Percentiles rank a stretch among this genome's conserved stretches.
phyloP scores from a whole-genome alignment of 768 basidiomycete genomes.

The Melanogaster broomeanus region DNA sequence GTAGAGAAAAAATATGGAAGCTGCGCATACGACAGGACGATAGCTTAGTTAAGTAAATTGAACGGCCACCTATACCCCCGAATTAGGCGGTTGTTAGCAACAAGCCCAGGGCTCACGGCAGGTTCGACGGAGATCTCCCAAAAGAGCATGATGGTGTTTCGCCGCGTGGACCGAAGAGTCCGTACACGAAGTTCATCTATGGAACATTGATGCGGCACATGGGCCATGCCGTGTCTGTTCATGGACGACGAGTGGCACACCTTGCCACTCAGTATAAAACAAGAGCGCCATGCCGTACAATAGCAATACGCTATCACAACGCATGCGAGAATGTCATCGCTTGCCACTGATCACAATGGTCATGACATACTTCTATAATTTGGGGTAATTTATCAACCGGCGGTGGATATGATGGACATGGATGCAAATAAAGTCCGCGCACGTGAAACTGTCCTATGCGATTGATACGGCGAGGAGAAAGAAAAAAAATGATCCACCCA shows the following conservation, averaged over 20 bases:
- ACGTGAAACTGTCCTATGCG: not conserved
- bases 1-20: conserved; percentile 30
- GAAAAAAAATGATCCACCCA: not conserved
- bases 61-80: conserved; percentile 8
- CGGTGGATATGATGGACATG: not conserved
- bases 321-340: not conserved
- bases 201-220: not conserved
- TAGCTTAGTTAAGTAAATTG: conserved; percentile 23
- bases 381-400: not conserved
- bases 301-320: not conserved
- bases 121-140: conserved; percentile 16
- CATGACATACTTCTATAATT: not conserved
- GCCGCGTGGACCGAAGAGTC: conserved; percentile 1
- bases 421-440: conserved; percentile 3
- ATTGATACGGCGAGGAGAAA: not conserved
- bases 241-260: not conserved
- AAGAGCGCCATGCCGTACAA: not conserved
- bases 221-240: too few relatives aligned
- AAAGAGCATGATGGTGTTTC: conserved; percentile 3
- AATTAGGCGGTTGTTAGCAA: conserved; percentile 19
- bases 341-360: not conserved
- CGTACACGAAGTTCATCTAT: not conserved
- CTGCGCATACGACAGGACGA: conserved; percentile 1
- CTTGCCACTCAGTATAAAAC: not conserved
- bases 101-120: conserved; percentile 7